Conservation (phyloP, 1,139 yeast genomes). For the Pichia cactophila region DNA sequence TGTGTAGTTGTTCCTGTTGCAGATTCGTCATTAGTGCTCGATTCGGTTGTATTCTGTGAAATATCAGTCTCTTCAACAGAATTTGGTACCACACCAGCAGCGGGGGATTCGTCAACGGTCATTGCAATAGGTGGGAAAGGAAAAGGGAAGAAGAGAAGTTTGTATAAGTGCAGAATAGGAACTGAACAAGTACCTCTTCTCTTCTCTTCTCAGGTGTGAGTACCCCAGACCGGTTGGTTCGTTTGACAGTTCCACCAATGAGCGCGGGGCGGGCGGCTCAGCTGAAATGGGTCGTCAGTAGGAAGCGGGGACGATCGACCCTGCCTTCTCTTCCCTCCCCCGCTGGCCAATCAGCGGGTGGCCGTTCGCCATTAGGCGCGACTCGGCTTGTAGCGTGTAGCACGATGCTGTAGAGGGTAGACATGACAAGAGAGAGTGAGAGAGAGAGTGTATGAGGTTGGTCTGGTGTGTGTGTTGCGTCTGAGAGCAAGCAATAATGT, state of each 20-base stretch:
- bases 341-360: conserved; percentile 1
- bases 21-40: neutral
- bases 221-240: too few relatives aligned
- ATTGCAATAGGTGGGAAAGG: neutral
- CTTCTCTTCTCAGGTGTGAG: too few relatives aligned
- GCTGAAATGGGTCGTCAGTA: too few relatives aligned
- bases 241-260: too few relatives aligned
- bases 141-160: neutral
- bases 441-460: neutral
- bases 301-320: conserved; percentile 1
- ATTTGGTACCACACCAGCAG: neutral
- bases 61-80: neutral
- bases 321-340: neutral
- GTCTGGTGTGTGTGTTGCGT: neutral
- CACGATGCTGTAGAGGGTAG: neutral
- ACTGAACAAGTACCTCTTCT: neutral
- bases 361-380: neutral
- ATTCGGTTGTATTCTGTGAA: neutral
- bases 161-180: neutral
- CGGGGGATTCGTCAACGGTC: neutral
- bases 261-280: neutral
- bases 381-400: neutral
- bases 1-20: neutral
- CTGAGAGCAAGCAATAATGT: conserved; percentile 29
- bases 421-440: neutral